Evolutionary conservation across 306 rosid species (phyloP), one percentile per base, ranked within the genome.

Genomic region (Sophora flavescens): DNA sequence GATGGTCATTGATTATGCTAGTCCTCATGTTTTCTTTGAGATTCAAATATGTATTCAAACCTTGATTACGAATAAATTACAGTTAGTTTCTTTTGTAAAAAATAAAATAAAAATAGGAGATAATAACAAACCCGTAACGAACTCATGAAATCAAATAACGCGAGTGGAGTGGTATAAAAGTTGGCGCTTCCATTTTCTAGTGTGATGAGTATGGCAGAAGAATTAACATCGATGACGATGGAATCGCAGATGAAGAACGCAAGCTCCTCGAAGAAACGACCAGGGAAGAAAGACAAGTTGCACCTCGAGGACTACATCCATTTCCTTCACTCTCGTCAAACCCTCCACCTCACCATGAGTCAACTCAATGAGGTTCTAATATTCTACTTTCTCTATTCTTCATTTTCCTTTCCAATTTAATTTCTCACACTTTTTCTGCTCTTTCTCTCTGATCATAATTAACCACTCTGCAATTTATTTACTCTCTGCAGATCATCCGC

Each of bases 281-380:
- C 47, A 1, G 2, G 4, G 39, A 84, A 70, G 78, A 80, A 61
- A 28, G 73, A 56, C 2, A 83, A 78, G 73, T 36, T 88, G 16
- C 56, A 70, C 54, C 82, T 92, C 41, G 92, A 90, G 6, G 83
- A 85, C 14, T 92, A 90, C 76, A 73, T 87, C 48, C 65, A 79
- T 66, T 73, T 87, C 45, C 69, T 87, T 68, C 87, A 80, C 18
- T 85, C 89, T 58, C 77, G 75, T 76, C 79, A 77, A 60, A 60
- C 78, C 8, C 38, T 76, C 71, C 17, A 66, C 56, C 88, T 88
- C 84, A 82, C 80, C 22, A 67, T 72, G 63, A 33, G 28, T 28
- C 80, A 82, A 70, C 92, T 92, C 77, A 85, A 78, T 58, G 92
- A 92, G 91, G 96, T 92, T 59, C 28, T 5, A 41, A 44, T 9